Percentiles rank a stretch among this genome's conserved stretches.
Conservation (phyloP, 352 stramenopile species). For the Phytopythium mirpurense region DNA sequence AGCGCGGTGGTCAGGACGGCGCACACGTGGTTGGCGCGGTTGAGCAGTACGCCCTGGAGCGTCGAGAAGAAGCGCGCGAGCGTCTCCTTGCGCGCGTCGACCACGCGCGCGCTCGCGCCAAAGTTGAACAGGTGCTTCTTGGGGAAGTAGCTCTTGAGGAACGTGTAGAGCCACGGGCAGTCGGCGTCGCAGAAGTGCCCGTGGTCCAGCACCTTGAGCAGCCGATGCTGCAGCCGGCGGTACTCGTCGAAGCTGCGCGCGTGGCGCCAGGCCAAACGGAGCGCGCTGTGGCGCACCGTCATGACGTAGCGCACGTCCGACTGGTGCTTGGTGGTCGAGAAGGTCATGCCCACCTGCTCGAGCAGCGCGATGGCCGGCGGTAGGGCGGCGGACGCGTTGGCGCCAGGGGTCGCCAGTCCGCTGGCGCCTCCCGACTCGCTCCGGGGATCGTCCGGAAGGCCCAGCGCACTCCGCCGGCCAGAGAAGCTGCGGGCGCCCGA, state of each 20-base stretch:
- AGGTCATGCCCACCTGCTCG: constrained; percentile 38
- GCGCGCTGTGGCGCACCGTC: constrained; percentile 30
- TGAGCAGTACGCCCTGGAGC: constrained; percentile 47
- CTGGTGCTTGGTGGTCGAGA: constrained; percentile 44
- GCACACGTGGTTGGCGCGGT: constrained; percentile 59
- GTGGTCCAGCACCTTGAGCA: constrained; percentile 57
- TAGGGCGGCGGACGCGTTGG: too few relatives aligned
- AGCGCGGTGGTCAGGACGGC: constrained; percentile 25
- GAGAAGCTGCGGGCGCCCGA: constrained; percentile 12
- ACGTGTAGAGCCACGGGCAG: constrained; percentile 68
- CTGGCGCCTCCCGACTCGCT: constrained; percentile 9
- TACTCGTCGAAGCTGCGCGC: constrained; percentile 70
- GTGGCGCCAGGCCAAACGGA: constrained; percentile 39
- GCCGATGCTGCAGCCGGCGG: constrained; percentile 54
- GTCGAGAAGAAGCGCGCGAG: constrained; percentile 58
- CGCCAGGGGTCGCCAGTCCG: too few relatives aligned
- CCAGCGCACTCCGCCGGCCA: constrained; percentile 14
- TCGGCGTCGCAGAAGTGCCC: constrained; percentile 71
- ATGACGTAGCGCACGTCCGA: constrained; percentile 60
- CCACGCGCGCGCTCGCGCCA: constrained; percentile 25
- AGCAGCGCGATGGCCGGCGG: constrained; percentile 43
- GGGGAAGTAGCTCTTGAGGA: constrained; percentile 76
- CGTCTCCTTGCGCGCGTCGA: constrained; percentile 38
- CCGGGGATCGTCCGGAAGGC: constrained; percentile 21
- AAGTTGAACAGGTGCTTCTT: constrained; percentile 61